Base-by-base conservation (phyloP, 805 yeast genomes). In the Vanderwaltozyma tropicalis region DNA sequence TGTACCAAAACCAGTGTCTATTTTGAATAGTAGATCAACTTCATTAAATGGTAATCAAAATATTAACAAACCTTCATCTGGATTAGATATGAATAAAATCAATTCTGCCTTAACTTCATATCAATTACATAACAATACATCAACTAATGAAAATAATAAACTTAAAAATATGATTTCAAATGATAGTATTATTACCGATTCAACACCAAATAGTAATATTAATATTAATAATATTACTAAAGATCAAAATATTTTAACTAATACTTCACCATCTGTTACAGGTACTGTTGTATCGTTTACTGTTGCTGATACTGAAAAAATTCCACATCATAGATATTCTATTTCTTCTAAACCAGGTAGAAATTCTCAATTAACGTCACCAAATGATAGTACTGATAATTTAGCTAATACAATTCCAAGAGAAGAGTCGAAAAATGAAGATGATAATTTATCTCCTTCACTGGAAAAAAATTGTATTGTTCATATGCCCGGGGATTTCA, bases 301-400 rank as follows among this genome's bases (percentile, higher is more conserved):
- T 30, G 33, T 19, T 4, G 14, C 32, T 9, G 35, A 38, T 31
- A 52, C 55, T 18, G 67, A 64, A 18, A 70, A 69, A 43, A 53
- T 64, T 1, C 50, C 59, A 2, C 59, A 54, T 34, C 76, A 74
- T 45, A 57, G 80, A 40, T 76, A 77, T n/a, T 74, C 79, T 1
- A 73, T 74, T 36, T 68, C 75, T 32, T 69, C 75, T 1, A 62
- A 71, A 43, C 75, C 78, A 28, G 45, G 39, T 6, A 36, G 30
- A 29, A 21, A 34, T 28, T 25, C 47, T 34, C 38, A 34, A 31
- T 22, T 41, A 31, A 38, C 44, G 37, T 41, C 53, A n/a, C 46
- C 51, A 22, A 38, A 40, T 21, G 41, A 39, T 11, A 45, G 41
- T 14, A 25, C 34, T 5, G 38, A 34, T 21, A 34, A 20, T 34